phyloP scores from a whole-genome alignment of 306 rosid genomes.

The Alnus glutinosa region DNA sequence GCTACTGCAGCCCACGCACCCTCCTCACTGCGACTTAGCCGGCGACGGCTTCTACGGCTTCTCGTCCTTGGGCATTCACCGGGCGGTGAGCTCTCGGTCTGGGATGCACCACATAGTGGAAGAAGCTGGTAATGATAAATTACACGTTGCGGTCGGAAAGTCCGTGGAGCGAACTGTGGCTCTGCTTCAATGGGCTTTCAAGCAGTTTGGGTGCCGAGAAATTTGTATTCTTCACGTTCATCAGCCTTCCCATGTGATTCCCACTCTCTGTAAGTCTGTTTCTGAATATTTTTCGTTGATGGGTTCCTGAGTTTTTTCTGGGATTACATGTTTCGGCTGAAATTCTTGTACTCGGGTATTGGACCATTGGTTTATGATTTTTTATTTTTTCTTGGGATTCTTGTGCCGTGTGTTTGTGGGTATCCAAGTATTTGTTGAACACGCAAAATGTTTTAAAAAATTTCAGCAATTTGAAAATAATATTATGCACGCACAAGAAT shows the following conservation, averaged over 20 bases:
- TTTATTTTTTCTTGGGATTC: too few species aligned
- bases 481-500: neutral
- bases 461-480: neutral
- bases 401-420: neutral
- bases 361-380: neutral
- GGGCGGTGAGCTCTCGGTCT: constrained; percentile 29
- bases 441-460: too few species aligned
- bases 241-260: constrained; percentile 72
- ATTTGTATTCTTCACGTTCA: constrained; percentile 64
- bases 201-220: constrained; percentile 39
- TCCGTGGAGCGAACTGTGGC: constrained; percentile 48
- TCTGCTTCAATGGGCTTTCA: constrained; percentile 69
- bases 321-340: neutral
- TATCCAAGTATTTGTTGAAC: too few species aligned
- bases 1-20: constrained; percentile 51
- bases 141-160: constrained; percentile 74
- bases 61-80: constrained; percentile 39
- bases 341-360: neutral
- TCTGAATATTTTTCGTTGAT: neutral
- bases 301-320: neutral
- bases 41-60: constrained; percentile 35
- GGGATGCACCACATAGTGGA: constrained; percentile 35
- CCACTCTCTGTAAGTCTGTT: constrained; percentile 63
- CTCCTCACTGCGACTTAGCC: constrained; percentile 30
- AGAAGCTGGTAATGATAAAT: constrained; percentile 28